phyloP scores from a whole-genome alignment of 345 rosid genomes.

The Zanthoxylum bungeanum region DNA sequence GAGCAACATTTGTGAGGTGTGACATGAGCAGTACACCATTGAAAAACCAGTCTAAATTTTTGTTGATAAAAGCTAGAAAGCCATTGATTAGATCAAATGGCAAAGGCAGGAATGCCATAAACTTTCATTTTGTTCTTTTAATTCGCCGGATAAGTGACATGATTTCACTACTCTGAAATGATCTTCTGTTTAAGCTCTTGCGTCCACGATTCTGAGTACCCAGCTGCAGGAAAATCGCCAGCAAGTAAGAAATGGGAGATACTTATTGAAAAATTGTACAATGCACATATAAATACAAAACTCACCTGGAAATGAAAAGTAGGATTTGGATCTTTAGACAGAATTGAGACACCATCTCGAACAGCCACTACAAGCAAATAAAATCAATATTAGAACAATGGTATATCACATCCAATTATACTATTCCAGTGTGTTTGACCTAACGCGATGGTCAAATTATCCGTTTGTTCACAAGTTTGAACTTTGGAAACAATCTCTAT shows the following conservation, averaged over 20 bases:
- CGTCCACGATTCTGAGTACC: slow-evolving; percentile 21
- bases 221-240: slow-evolving; percentile 19
- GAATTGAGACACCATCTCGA: slow-evolving; percentile 30
- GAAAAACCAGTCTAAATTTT: background rate
- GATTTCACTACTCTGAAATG: slow-evolving; percentile 17
- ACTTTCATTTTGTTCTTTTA: slow-evolving; percentile 13
- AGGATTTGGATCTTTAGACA: slow-evolving; percentile 31
- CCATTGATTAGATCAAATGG: background rate
- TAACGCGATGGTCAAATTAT: no score
- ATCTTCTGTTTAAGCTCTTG: slow-evolving; percentile 11
- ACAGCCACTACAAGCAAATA: slow-evolving; percentile 21
- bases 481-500: no score
- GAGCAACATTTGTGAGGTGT: no score
- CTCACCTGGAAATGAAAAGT: slow-evolving; percentile 55
- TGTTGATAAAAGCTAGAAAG: background rate
- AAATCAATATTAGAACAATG: background rate
- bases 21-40: background rate
- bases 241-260: background rate
- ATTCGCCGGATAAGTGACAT: slow-evolving; percentile 32
- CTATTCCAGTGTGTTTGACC: no score
- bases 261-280: background rate
- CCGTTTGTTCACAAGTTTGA: no score
- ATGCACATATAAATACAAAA: background rate
- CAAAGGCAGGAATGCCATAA: background rate
- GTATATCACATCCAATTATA: background rate